phyloP scores from a whole-genome alignment of 208 protist genomes.

The Leishmania aethiopica region DNA sequence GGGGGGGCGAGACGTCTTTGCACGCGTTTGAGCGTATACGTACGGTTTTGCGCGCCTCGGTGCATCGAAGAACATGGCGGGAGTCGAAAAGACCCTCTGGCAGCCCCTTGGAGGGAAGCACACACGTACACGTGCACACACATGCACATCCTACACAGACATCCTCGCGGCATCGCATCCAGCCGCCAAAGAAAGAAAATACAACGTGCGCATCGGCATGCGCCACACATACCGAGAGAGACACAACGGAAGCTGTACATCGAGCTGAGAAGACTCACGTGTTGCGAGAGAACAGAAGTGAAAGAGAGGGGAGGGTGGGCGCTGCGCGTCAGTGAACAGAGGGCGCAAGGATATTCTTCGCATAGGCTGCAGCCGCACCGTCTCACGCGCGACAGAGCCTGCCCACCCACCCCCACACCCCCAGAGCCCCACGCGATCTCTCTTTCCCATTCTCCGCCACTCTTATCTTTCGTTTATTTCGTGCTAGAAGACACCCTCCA shows the following conservation, averaged over 20 bases:
- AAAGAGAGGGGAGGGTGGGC: neutral
- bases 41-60: neutral
- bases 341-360: neutral
- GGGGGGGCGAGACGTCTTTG: neutral
- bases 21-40: neutral
- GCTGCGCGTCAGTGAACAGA: neutral
- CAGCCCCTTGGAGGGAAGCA: neutral
- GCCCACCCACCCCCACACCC: neutral
- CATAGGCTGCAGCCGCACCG: neutral
- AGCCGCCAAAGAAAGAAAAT: neutral
- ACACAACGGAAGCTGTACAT: slow-evolving; percentile 13
- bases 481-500: no score
- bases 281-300: slow-evolving; percentile 7
- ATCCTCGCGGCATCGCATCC: neutral
- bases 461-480: neutral
- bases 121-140: neutral
- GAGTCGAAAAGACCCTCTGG: neutral
- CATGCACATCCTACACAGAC: neutral
- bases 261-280: neutral
- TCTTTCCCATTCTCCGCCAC: neutral
- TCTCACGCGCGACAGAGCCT: no score
- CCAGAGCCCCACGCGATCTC: neutral
- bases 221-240: neutral
- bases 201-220: neutral
- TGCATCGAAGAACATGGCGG: neutral